These are phyloP conservation scores for Wallacemonas rigidus DNA, from an alignment of 208 protist genomes.

Conservation along the genomic window DNA sequence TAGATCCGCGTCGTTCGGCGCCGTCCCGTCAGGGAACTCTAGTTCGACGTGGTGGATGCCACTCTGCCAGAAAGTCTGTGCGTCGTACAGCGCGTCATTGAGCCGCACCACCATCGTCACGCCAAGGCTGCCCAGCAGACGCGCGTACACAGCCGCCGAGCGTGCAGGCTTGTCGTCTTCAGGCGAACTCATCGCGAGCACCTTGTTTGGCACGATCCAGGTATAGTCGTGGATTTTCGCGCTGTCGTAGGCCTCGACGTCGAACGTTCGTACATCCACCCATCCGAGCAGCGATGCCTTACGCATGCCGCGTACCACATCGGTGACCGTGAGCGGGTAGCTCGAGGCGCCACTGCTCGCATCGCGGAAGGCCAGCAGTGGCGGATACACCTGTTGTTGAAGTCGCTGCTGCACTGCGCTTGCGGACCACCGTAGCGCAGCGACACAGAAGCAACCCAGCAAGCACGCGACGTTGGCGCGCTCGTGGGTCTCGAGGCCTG, in stretches of 20 bases:
- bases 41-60: conserved; percentile 94
- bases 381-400: conserved; percentile 70
- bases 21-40: conserved; percentile 93
- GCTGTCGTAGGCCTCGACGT: conserved; percentile 86
- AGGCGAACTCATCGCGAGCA: conserved; percentile 92
- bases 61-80: conserved; percentile 65
- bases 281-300: conserved; percentile 72
- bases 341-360: conserved; percentile 84
- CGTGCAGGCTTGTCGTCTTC: conserved; percentile 38
- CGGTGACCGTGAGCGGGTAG: conserved; percentile 81
- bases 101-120: conserved; percentile 94
- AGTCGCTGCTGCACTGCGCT: conserved; percentile 51
- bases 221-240: conserved; percentile 92
- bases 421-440: conserved; percentile 61
- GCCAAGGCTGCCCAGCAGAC: conserved; percentile 66
- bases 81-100: conserved; percentile 94
- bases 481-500: conserved; percentile 67
- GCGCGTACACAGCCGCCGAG: conserved; percentile 38
- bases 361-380: conserved; percentile 93
- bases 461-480: conserved; percentile 89
- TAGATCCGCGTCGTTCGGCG: conserved; percentile 84
- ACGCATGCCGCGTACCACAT: conserved; percentile 77
- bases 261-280: conserved; percentile 87
- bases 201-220: conserved; percentile 94
- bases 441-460: conserved; percentile 71